Base-by-base conservation (phyloP, 2,329 filamentous ascomycete species). In the Tolypocladium endophyticum region DNA sequence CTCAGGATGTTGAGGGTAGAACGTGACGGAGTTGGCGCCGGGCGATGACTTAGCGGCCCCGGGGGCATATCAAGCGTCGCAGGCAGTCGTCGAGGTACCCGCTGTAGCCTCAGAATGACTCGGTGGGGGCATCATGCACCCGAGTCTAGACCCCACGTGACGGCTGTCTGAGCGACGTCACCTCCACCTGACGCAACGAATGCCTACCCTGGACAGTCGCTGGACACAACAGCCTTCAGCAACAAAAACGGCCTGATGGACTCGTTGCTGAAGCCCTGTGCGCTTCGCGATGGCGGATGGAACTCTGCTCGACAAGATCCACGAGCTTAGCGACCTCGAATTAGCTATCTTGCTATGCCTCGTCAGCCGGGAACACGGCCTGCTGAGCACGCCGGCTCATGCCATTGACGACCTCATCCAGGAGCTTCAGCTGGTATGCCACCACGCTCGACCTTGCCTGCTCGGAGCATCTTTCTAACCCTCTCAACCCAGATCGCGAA, bases 291-390 rank as follows among this genome's bases (percentile, higher is more conserved):
- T 88, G 86, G 84, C 82, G 72, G 78, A 83, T 76, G 78, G 82
- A 68, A 73, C 75, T 60, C 79, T 92, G 63, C 77, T 87, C 62
- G 79, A 83, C 63, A 88, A 87, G 72, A 83, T 95, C 66, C 88
- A 92, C 69, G 82, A 85, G 65, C 80, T 97, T 63, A 89, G 87
- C 68, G 92, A 97, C 76, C 81, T 97, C 47, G 92, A 97, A 75
- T 84, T 97, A 61, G 94, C 93, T 30, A 77, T 89, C 18, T 81
- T 97, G 47, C 83, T 97, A 57, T 92, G 88, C 70, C 82, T 97
- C 57, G 81, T 92, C 63, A 86, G 87, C 61, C 83, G 87, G 64
- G 89, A 96, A 72, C 92, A 97, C 73, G 96, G 91, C 75, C 86
- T 97, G 66, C 85, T 97, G 69, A 88, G 91, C 73, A 89, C 90